phyloP scores from a whole-genome alignment of 345 rosid species.

The Cardamine chenopodiifolia region DNA sequence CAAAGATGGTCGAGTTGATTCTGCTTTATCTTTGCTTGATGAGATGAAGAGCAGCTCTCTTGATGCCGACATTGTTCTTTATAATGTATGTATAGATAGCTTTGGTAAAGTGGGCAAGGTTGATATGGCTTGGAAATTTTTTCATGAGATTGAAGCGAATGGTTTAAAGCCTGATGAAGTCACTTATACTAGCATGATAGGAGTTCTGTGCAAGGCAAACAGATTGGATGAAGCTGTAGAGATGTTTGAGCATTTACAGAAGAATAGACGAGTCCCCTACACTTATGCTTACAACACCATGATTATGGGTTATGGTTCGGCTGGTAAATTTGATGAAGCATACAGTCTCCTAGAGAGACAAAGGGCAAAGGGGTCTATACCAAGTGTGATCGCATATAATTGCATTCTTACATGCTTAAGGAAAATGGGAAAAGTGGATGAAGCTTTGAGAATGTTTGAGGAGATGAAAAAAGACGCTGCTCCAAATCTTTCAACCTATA shows the following conservation, averaged over 20 bases:
- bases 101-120: constrained; percentile 91
- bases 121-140: constrained; percentile 98
- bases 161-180: constrained; percentile 87
- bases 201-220: constrained; percentile 81
- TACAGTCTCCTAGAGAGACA: constrained; percentile 79
- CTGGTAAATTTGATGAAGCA: constrained; percentile 85
- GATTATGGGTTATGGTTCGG: constrained; percentile 94
- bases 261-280: constrained; percentile 69
- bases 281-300: constrained; percentile 91
- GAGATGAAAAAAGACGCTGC: constrained; percentile 85
- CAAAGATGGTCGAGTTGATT: constrained; percentile 76
- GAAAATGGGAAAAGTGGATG: constrained; percentile 61
- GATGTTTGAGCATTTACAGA: constrained; percentile 82
- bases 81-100: constrained; percentile 92
- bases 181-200: constrained; percentile 90
- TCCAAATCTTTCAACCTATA: constrained; percentile 78
- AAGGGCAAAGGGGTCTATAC: constrained; percentile 86
- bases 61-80: constrained; percentile 82
- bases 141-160: constrained; percentile 76
- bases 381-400: constrained; percentile 83
- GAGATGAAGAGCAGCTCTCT: constrained; percentile 85
- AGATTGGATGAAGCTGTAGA: constrained; percentile 81
- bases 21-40: constrained; percentile 82
- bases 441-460: constrained; percentile 73
- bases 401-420: constrained; percentile 91